Conservation (phyloP, 164 flowering plant species). For the Annona squamosa region DNA sequence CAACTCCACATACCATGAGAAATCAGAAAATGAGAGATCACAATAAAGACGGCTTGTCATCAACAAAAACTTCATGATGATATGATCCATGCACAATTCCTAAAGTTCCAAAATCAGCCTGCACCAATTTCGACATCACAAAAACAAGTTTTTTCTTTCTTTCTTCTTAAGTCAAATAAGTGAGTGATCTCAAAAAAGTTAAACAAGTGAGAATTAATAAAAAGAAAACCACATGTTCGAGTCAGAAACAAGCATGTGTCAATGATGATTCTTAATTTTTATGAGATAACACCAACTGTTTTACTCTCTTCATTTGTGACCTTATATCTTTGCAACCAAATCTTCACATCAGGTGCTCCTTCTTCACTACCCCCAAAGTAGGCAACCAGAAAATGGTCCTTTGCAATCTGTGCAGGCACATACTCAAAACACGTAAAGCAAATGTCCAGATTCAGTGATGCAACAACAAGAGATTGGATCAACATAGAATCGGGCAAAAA, state of each 20-base stretch:
- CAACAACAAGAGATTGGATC: neutral
- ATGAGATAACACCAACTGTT: neutral
- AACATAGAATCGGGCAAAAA: neutral
- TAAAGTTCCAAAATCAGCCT: too few species aligned
- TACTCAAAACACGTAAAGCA: too few species aligned
- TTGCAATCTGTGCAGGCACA: slow-evolving; percentile 39
- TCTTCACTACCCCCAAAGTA: slow-evolving; percentile 83
- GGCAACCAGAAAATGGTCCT: slow-evolving; percentile 69
- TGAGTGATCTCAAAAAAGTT: neutral
- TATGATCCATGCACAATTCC: too few species aligned
- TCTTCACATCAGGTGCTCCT: slow-evolving; percentile 91
- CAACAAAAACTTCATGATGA: too few species aligned
- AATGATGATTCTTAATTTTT: neutral
- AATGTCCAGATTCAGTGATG: neutral
- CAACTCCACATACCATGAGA: too few species aligned
- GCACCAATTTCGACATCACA: too few species aligned
- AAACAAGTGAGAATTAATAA: neutral
- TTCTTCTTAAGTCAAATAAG: neutral
- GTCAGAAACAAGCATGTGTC: neutral
- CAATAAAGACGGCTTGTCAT: too few species aligned
- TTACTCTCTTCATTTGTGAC: slow-evolving; percentile 19
- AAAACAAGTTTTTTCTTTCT: too few species aligned
- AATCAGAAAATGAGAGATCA: too few species aligned
- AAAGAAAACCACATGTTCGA: neutral
- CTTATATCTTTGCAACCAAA: slow-evolving; percentile 81